Conservation (phyloP, 2,329 filamentous ascomycete genomes). For the Gnomoniopsis sp. region DNA sequence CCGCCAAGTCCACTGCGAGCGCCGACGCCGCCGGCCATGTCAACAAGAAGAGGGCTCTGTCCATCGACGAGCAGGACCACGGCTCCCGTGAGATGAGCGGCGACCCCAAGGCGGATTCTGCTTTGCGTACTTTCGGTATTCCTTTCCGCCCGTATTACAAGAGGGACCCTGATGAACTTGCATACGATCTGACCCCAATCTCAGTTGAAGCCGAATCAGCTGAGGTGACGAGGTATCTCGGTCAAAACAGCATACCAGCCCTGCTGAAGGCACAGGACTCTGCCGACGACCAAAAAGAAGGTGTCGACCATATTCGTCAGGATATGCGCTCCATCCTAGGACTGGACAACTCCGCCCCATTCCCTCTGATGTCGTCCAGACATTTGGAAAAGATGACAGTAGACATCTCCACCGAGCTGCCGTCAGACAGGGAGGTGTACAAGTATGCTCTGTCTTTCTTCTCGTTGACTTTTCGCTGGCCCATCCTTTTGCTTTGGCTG, state of each 20-base stretch:
- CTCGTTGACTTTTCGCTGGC: not conserved
- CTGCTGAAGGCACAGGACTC: slow-evolving; percentile 59
- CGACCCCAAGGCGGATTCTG: slow-evolving; percentile 35
- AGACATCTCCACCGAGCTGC: slow-evolving; percentile 60
- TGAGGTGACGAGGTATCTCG: slow-evolving; percentile 58
- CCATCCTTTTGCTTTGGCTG: not conserved
- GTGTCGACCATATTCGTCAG: slow-evolving; percentile 53
- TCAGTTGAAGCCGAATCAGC: slow-evolving; percentile 51
- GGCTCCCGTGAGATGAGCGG: slow-evolving; percentile 34
- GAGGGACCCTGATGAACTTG: slow-evolving; percentile 4
- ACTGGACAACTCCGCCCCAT: slow-evolving; percentile 63
- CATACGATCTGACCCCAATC: slow-evolving; percentile 16
- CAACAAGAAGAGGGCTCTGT: slow-evolving; percentile 19
- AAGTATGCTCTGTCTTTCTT: slow-evolving; percentile 44
- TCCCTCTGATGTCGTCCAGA: slow-evolving; percentile 62
- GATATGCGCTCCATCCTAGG: slow-evolving; percentile 66
- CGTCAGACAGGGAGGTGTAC: slow-evolving; percentile 63
- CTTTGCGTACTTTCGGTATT: slow-evolving; percentile 30
- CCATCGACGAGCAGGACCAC: slow-evolving; percentile 33
- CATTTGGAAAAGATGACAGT: slow-evolving; percentile 58
- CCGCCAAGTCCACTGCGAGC: slow-evolving; percentile 26
- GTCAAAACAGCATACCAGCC: slow-evolving; percentile 67
- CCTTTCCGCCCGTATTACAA: slow-evolving; percentile 10
- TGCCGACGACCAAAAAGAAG: slow-evolving; percentile 47
- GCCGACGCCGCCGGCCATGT: slow-evolving; percentile 22